Evolutionary conservation across 176 grass and related monocot genomes (phyloP), one percentile per base, ranked within the genome.

Genomic region (Thalia dealbata): DNA sequence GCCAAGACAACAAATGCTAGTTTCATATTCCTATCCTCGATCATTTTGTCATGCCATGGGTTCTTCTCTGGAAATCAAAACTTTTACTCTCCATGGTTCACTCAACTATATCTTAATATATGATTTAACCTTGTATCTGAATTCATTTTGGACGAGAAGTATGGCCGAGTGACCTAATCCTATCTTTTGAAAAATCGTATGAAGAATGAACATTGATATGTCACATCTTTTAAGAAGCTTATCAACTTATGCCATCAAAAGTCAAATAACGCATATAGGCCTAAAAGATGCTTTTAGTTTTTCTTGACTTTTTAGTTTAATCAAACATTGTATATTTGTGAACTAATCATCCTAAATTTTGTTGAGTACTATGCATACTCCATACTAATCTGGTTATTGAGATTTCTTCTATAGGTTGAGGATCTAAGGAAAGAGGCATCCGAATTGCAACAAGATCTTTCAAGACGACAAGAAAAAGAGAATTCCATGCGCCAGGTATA

Each of bases 381-480:
- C 27, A 15, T 71, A 50, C 6, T 50, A 64, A 28, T 29, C 48
- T 12, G 14, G 14, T 8, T 48, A 50, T 48, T 16, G 21, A 16
- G 14, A 70, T 61, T 43, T 1, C 4, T 61, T 23, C 25, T 35
- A 73, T 81, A 97, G 93, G 87, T 90, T 85, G 93, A 97, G 85
- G 82, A 86, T 64, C 83, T 97, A 81, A 85, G 92, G 63, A 50
- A 64, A 79, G 84, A 92, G 63, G 83, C 82, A 79, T 88, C 73
- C 84, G 82, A 88, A 78, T 68, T 97, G 50, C 81, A 73, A 35
- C 80, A 82, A 67, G 72, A 76, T 67, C 78, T 86, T 54, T 80
- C 61, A 69, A 82, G 88, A 66, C 92, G 92, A 78, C 84, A 97
- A 90, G 81, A 97, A 50, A 82, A 97, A 82, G 93, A 97, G 44